Evolutionary conservation across 202 grass and related monocot species (phyloP).

Genomic region (Zizania palustris): DNA sequence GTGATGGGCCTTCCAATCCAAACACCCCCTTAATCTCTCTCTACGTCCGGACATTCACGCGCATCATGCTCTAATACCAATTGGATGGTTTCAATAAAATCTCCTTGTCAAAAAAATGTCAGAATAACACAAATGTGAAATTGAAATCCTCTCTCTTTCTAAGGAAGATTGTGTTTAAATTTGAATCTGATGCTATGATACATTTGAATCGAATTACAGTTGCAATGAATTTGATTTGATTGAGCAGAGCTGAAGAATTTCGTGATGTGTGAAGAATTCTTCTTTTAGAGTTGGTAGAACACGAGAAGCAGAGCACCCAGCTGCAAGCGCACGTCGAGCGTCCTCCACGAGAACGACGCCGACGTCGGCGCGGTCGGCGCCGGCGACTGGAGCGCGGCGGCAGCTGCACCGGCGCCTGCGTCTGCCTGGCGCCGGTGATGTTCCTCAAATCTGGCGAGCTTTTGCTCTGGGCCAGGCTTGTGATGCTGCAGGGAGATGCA

Average conservation of each 20-base stretch:
- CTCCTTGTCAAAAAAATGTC: too few species aligned
- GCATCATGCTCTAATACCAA: too few species aligned
- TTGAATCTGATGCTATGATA: not conserved
- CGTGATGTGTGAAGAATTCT: not conserved
- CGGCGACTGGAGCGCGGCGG: conserved; percentile 32
- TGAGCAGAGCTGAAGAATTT: not conserved
- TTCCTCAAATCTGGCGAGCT: conserved; percentile 40
- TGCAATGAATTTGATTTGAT: not conserved
- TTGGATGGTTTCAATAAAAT: too few species aligned
- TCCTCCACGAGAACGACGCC: conserved; percentile 16
- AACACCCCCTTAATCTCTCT: too few species aligned
- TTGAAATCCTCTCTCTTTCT: not conserved
- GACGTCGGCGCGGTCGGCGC: conserved; percentile 15
- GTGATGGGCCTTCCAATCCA: too few species aligned
- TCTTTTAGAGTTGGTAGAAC: not conserved
- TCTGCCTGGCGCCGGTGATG: conserved; percentile 35
- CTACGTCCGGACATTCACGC: too few species aligned
- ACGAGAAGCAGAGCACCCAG: conserved; percentile 9
- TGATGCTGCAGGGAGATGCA: conserved; percentile 47
- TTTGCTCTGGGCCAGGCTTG: conserved; percentile 50
- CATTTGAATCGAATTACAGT: not conserved
- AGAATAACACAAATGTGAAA: not conserved
- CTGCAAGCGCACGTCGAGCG: conserved; percentile 6
- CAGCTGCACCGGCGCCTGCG: conserved; percentile 33
- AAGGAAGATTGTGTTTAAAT: not conserved